Base-by-base conservation (phyloP, 345 rosid species). In the Erucastrum elatum region DNA sequence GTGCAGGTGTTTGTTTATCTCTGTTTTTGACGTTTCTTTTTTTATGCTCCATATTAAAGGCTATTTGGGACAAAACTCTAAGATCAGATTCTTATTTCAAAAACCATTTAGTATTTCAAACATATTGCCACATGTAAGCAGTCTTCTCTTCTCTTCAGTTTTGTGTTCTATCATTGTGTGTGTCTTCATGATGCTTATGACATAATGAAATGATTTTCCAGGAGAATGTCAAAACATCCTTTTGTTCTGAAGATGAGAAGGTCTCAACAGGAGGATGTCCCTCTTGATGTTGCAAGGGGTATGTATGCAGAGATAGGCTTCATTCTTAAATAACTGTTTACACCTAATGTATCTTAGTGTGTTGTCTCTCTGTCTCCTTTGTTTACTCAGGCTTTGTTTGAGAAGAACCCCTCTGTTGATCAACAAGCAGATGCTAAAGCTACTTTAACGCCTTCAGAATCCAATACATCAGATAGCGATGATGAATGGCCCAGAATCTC, bases 41-140 rank as follows among this genome's bases (percentile, higher is more conserved):
- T 13, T 63, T 63, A 61, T 80, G 35, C 53, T 53, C 26, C n/a
- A n/a, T 27, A 39, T 81, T 68, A 12, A 74, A 93, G 97, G 91
- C 85, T 60, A 84, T 93, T 4, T 95, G 98, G 98, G 94, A 95
- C 77, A 91, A 84, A 82, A 83, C 88, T 56, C 89, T 93, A 64
- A 91, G 76, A 67, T 93, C 51, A 88, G 99, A 84, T 87, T 91
- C 84, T 87, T 91, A 81, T 93, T 95, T 81, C 98, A 95, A 79
- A 93, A 93, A 83, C 70, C 91, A 74, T 93, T 91, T 83, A 83
- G 88, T 60, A 80, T 75, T 74, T 89, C 98, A 73, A 95, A 95
- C 80, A 90, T 87, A 77, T 80, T 95, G 60, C 98, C 98, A 9
- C 88, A 64, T 93, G 99, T 93, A 68, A 68, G 71, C 80, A 69